Conservation (phyloP, 2,329 filamentous ascomycete species). For the Trichoderma cornu-damae region DNA sequence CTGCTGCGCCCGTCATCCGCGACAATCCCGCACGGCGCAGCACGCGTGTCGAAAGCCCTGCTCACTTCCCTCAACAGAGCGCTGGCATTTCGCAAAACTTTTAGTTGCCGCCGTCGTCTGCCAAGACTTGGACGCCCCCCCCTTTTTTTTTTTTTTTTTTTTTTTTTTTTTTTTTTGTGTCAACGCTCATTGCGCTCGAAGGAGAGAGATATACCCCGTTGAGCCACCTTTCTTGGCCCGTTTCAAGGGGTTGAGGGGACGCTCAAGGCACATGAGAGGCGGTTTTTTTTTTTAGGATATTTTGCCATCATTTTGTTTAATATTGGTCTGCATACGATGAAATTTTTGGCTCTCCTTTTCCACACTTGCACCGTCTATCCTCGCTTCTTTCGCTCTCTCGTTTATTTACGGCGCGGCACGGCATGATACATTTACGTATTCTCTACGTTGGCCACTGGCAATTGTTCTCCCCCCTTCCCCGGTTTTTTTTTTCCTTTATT, state of each 20-base stretch:
- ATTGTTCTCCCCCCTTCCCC: no score
- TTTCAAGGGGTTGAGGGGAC: neutral
- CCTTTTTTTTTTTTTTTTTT: no score
- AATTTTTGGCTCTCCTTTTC: slow-evolving; percentile 4
- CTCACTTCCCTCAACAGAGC: slow-evolving; percentile 85
- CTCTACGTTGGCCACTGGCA: neutral
- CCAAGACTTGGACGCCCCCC: neutral
- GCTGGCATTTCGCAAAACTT: slow-evolving; percentile 98
- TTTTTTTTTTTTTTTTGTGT: no score
- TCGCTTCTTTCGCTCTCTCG: neutral
- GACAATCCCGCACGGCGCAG: slow-evolving; percentile 90
- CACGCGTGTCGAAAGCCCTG: slow-evolving; percentile 87
- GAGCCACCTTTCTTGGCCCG: neutral
- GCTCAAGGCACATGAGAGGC: slow-evolving; percentile 6
- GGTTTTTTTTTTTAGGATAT: slow-evolving; percentile 17
- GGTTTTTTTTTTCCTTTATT: neutral
- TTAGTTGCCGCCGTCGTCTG: slow-evolving; percentile 39
- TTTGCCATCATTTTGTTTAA: slow-evolving; percentile 15
- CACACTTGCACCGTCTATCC: neutral
- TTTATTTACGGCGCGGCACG: neutral
- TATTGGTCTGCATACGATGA: slow-evolving; percentile 16
- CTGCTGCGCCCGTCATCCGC: slow-evolving; percentile 73
- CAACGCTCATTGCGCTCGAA: slow-evolving; percentile 3
- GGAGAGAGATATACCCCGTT: slow-evolving; percentile 14
- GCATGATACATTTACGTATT: neutral